Evolutionary conservation across 768 basidiomycete species (phyloP), one percentile per base, ranked within the genome.

Genomic region (Asterophora lycoperdoides): DNA sequence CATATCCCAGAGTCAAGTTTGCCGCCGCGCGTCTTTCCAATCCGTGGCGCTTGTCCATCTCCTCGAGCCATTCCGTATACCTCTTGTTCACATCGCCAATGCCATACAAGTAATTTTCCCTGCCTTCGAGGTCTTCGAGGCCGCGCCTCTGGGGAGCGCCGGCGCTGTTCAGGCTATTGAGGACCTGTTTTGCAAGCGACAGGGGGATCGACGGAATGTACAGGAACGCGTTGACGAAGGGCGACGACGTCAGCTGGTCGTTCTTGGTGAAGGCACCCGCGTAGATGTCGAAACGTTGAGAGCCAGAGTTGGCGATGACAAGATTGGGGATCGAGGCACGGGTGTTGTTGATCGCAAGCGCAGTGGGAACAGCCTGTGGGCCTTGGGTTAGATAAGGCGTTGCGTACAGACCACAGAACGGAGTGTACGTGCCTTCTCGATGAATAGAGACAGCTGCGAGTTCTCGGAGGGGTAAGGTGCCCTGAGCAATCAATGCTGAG

Each of bases 181-280:
- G 65, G 0, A 86, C 76, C 52, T 74, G 62, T 9, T 67, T 74
- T 3, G 83, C 87, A 28, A 78, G 61, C 26, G 66, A 60, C 11
- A 78, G 64, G 0, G 75, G 63, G 28, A 91, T 69, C 37, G 76
- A 66, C 4, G 82, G 65, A 46, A 90, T 75, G 64, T 74, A 89
- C 15, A 77, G 52, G 71, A 89, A 87, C 8, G 68, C 49, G 58
- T 90, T 80, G 0, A 68, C 63, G 60, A 86, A 93, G 0, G 90
- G 87, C 8, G 79, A 81, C 1, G 79, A 77, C 0, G 86, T 86
- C 37, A 91, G 75, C 57, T 89, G 83, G 62, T 93, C 89, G 61
- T 92, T 87, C 62, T 81, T 81, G 23, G 84, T 85, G 68, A 93
- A 92, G 2, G 79, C 58, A 1, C 89, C 89, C 1, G 73, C 56